Base-by-base conservation (phyloP, 2,329 filamentous ascomycete species). In the Claviceps pusilla region DNA sequence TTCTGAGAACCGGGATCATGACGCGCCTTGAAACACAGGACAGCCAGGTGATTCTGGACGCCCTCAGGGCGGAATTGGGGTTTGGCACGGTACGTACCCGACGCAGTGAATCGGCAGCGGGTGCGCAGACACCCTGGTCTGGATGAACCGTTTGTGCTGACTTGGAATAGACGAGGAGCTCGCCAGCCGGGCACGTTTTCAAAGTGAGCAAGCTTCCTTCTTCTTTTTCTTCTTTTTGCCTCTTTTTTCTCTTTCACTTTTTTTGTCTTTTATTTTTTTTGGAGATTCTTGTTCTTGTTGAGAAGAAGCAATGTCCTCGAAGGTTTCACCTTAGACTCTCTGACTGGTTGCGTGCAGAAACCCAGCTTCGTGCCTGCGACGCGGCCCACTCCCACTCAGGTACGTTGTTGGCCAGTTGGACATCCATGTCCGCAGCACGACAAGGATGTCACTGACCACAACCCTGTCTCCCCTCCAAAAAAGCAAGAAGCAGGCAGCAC, bases 11-110 rank as follows among this genome's bases (percentile, higher is more conserved):
- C 16, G 31, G 53, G 54, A 59, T 51, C 31, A 71, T 70, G 68
- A 62, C 61, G 55, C 58, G 58, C 24, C 56, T 60, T 39, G 55
- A 59, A 54, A 64, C 70, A 7, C 72, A 74, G 58, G 72, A 75
- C 59, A 75, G 70, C 63, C 72, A 74, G 62, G 62, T 65, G 31
- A 62, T 75, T 31, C 58, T 71, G 2, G 65, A 69, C 41, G 64
- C 64, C 54, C 66, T 72, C 58, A 67, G 66, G 57, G 64, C 61
- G 24, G 63, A 69, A 55, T 68, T 72, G 55, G 71, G 69, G 54
- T 63, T 70, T 16, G 67, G 63, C 49, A 60, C 63, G 63, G 71
- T 73, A 65, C 62, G 71, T 72, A 59, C 19, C 51, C 51, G 16
- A 19, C 39, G 19, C 39, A 11, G 46, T 43, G 43, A 49, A 54